Evolutionary conservation across 2,329 filamentous ascomycete species (phyloP), one percentile per base, ranked within the genome.

Genomic region (Clarireedia hainanense): DNA sequence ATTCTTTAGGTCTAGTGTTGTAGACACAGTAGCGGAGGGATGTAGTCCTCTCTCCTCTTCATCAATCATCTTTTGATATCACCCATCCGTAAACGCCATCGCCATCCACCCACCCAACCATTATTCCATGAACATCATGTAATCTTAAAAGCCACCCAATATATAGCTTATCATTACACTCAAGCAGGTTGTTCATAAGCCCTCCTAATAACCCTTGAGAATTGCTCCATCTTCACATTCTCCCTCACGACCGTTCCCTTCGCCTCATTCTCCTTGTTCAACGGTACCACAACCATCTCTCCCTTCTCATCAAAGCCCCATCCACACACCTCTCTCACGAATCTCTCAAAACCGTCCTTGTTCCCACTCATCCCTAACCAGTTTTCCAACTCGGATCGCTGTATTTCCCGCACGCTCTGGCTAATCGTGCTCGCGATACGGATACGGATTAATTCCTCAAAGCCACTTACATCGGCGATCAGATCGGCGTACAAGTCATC

Each of bases 181-280:
- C 71, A 88, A 63, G 82, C 85, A 58, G 83, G 81, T 72, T 92
- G 88, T 76, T 96, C 91, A 79, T 91, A 96, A 50, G 89, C 87
- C 68, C 91, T 81, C 73, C 87, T 81, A 61, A 96, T 83, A 60
- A 95, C 84, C 64, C 89, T 80, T 52, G 83, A 77, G 73, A 91
- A 91, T 76, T 90, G 90, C 64, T 94, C 89, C 58, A 95, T 86
- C 73, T 88, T 90, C 69, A 99, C 94, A 63, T 94, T 91, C 79
- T 99, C 94, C 67, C 91, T 83, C 68, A 96, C 95, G 72, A 96
- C 88, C 42, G 91, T 87, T 73, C 94, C 94, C 79, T 95, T 90
- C 46, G 91, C 94, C 81, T 97, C 92, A 72, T 96, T 96, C 75
- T 99, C 94, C 69, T 94, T 89, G 77, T 99, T 99, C 68, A 86